Percentiles rank a stretch among this genome's conserved stretches.
These are phyloP conservation scores for Boletus reticulatus DNA, from an alignment of 768 basidiomycete species.

Conservation along the genomic window DNA sequence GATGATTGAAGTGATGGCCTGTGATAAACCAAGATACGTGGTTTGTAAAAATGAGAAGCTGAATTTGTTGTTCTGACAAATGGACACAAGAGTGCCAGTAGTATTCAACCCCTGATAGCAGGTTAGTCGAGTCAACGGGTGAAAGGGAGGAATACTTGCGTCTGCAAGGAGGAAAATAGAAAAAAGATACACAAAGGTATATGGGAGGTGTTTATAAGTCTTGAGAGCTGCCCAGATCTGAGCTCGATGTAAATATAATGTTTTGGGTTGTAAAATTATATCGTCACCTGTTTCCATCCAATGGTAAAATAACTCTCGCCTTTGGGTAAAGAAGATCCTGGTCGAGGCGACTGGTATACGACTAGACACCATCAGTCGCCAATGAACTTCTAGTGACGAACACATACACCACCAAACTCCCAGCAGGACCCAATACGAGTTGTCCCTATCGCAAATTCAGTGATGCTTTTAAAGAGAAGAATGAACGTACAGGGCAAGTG, in stretches of 20 bases:
- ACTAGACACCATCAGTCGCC: slow-evolving; percentile 39
- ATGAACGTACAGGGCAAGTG: slow-evolving; percentile 57
- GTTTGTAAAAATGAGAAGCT: slow-evolving; percentile 78
- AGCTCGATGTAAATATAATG: background rate
- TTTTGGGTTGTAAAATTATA: background rate
- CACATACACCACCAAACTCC: slow-evolving; percentile 88
- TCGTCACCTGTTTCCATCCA: slow-evolving; percentile 76
- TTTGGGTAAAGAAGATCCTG: slow-evolving; percentile 75
- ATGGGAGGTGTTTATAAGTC: slow-evolving; percentile 74
- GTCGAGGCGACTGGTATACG: slow-evolving; percentile 81
- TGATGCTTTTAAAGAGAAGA: background rate
- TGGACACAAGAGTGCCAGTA: slow-evolving; percentile 68
- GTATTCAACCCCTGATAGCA: slow-evolving; percentile 69
- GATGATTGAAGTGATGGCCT: slow-evolving; percentile 71
- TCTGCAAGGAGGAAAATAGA: slow-evolving; percentile 79
- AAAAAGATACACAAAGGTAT: slow-evolving; percentile 79
- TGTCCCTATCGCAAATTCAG: slow-evolving; percentile 44
- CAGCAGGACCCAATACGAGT: slow-evolving; percentile 71
- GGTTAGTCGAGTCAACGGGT: background rate
- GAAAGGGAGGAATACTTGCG: slow-evolving; percentile 35
- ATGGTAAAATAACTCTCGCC: slow-evolving; percentile 76
- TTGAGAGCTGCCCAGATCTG: slow-evolving; percentile 71
- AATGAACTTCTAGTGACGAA: background rate
- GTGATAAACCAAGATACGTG: slow-evolving; percentile 74
- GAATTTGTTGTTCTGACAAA: slow-evolving; percentile 82